Conservation (phyloP, 352 stramenopile species). For the Phytophthora idaei region DNA sequence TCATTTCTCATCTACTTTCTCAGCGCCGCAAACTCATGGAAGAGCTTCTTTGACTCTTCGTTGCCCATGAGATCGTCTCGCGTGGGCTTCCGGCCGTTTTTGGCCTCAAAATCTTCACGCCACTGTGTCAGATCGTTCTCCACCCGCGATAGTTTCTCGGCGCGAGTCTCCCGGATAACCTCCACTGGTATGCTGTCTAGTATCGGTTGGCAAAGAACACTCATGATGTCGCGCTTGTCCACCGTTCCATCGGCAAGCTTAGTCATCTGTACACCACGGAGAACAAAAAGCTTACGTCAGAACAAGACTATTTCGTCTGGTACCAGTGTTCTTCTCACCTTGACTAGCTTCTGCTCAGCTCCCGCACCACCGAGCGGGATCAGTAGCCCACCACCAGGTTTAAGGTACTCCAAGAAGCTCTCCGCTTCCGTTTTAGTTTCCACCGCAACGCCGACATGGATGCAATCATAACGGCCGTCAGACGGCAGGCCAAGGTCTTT, state of each 20-base stretch:
- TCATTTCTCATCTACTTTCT: slow-evolving; percentile 53
- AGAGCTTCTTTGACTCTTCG: slow-evolving; percentile 61
- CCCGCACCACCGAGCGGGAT: slow-evolving; percentile 65
- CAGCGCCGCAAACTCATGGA: slow-evolving; percentile 69
- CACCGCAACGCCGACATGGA: slow-evolving; percentile 83
- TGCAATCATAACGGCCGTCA: slow-evolving; percentile 63
- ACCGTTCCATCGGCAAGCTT: slow-evolving; percentile 63
- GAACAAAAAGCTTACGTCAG: slow-evolving; percentile 18
- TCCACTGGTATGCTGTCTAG: slow-evolving; percentile 59
- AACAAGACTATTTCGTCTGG: neutral
- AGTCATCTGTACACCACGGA: slow-evolving; percentile 54
- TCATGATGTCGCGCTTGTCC: slow-evolving; percentile 80
- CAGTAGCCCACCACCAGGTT: slow-evolving; percentile 70
- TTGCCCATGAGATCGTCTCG: slow-evolving; percentile 74
- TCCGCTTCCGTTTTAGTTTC: slow-evolving; percentile 79
- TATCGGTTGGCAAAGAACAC: slow-evolving; percentile 85
- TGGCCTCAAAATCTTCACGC: slow-evolving; percentile 66
- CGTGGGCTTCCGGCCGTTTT: slow-evolving; percentile 57
- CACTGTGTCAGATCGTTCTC: slow-evolving; percentile 66
- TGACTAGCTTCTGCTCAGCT: slow-evolving; percentile 82
- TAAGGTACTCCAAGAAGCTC: slow-evolving; percentile 67
- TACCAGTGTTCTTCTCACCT: slow-evolving; percentile 38
- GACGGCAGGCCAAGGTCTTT: slow-evolving; percentile 41
- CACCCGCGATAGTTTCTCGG: slow-evolving; percentile 63
- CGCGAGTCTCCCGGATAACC: slow-evolving; percentile 55